Evolutionary conservation across 2,329 filamentous ascomycete species (phyloP).

Genomic region (Mariannaea elegans): DNA sequence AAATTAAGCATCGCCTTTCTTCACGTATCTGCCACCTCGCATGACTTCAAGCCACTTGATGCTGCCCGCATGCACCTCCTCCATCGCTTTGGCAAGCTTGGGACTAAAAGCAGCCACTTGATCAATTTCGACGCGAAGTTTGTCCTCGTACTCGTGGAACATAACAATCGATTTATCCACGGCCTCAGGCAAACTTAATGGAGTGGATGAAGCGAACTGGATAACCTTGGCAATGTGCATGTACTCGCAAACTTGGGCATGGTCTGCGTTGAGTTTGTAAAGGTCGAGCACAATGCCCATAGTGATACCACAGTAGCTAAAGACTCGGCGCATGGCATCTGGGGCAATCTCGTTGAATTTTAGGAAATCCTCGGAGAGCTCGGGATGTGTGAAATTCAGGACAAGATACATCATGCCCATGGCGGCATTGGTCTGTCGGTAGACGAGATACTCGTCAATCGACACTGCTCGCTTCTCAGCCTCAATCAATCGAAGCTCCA

Average conservation of each 20-base stretch:
- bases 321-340: neutral
- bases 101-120: neutral
- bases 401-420: neutral
- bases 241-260: neutral
- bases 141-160: conserved; percentile 1
- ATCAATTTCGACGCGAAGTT: neutral
- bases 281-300: neutral
- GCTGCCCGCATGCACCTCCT: neutral
- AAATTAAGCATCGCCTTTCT: neutral
- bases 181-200: neutral
- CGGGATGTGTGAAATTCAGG: neutral
- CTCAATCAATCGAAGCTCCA: neutral
- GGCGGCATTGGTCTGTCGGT: neutral
- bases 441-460: neutral
- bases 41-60: neutral
- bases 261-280: neutral
- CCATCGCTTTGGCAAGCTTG: neutral
- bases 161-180: neutral
- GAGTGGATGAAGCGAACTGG: neutral
- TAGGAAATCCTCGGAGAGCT: neutral
- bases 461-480: neutral
- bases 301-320: neutral
- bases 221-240: neutral
- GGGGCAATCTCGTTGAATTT: neutral
- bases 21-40: neutral